Conservation (phyloP, 441 rosid species). For the Arabidopsis hybrid region DNA sequence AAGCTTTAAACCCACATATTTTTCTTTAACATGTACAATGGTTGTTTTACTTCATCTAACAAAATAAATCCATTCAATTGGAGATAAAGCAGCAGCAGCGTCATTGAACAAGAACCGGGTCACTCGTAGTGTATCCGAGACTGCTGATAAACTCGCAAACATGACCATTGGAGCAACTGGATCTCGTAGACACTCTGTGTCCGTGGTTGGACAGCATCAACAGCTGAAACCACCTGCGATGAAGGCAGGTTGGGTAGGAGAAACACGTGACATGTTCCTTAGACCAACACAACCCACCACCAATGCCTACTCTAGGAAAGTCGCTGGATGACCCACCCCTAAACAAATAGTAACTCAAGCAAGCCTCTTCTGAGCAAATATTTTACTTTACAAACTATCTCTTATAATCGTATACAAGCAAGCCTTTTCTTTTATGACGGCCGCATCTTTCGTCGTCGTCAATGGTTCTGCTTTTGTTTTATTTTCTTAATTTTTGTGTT, state of each 20-base stretch:
- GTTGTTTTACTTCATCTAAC: background rate
- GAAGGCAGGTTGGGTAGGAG: slow-evolving; percentile 82
- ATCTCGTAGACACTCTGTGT: slow-evolving; percentile 51
- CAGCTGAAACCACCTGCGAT: slow-evolving; percentile 63
- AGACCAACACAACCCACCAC: slow-evolving; percentile 61
- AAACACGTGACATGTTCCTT: slow-evolving; percentile 58
- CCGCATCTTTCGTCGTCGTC: background rate
- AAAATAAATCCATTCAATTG: background rate
- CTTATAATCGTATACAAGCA: background rate
- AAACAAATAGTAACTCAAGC: slow-evolving; percentile 38
- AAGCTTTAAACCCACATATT: background rate
- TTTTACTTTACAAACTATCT: slow-evolving; percentile 6
- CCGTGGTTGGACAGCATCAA: slow-evolving; percentile 44
- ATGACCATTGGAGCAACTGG: slow-evolving; percentile 50
- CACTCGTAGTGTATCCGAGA: slow-evolving; percentile 51
- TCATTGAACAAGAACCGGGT: slow-evolving; percentile 53
- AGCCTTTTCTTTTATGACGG: slow-evolving; percentile 8
- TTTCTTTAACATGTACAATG: background rate
- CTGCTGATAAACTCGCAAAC: slow-evolving; percentile 59
- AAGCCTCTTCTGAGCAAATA: slow-evolving; percentile 22
- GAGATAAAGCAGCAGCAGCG: slow-evolving; percentile 37
- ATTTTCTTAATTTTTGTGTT: background rate
- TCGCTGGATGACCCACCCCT: slow-evolving; percentile 60
- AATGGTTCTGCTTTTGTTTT: slow-evolving; percentile 1
- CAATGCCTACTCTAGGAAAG: slow-evolving; percentile 61